Percentiles rank a stretch among this genome's conserved stretches.
Conservation (phyloP, 2,329 filamentous ascomycete genomes). For the Trichoderma brevicompactum region DNA sequence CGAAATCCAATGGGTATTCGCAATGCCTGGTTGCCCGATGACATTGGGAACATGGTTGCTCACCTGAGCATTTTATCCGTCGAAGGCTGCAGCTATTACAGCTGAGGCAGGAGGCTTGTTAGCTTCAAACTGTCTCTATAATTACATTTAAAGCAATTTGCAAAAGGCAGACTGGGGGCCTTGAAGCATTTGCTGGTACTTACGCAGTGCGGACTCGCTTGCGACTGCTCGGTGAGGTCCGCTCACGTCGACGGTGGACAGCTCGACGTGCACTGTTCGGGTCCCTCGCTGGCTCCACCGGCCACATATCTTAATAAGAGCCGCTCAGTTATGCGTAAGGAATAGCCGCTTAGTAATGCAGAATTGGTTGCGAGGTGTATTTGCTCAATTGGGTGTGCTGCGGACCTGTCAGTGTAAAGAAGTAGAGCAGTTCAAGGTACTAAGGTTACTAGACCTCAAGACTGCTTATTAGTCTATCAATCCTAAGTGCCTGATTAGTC, state of each 20-base stretch:
- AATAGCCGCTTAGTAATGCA: neutral
- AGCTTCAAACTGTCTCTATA: neutral
- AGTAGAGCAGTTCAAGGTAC: neutral
- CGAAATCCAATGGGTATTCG: neutral
- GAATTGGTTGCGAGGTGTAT: too few species aligned
- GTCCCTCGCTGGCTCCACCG: neutral
- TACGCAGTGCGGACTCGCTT: constrained; percentile 3
- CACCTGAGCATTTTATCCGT: constrained; percentile 2
- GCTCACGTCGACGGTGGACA: neutral
- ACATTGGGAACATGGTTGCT: constrained; percentile 2
- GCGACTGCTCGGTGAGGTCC: neutral
- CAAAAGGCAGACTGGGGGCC: neutral
- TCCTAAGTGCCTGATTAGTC: too few species aligned
- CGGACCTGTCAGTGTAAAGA: neutral
- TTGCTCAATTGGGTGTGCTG: neutral
- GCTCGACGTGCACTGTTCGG: neutral
- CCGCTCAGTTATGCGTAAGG: neutral
- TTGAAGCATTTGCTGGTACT: neutral
- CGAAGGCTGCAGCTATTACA: constrained; percentile 1
- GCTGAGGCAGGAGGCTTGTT: neutral
- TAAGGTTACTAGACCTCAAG: neutral
- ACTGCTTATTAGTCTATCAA: too few species aligned
- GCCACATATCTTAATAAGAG: neutral
- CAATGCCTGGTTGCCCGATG: neutral
- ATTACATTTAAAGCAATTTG: neutral